Base-by-base conservation (phyloP, 2,329 filamentous ascomycete genomes). In the Mollisiaceae sp. region DNA sequence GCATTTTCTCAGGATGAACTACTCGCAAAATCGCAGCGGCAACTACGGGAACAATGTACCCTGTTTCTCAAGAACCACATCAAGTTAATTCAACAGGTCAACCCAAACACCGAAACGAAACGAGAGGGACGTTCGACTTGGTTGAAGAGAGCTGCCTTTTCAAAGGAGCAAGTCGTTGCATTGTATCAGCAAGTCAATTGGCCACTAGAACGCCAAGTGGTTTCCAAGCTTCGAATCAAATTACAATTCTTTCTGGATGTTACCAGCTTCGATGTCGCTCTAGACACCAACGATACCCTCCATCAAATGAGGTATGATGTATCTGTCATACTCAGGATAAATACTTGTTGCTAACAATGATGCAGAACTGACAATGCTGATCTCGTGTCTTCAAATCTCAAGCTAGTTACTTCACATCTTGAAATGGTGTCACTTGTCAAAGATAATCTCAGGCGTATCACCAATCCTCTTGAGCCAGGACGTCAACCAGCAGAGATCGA, bases 61-160 rank as follows among this genome's bases (percentile, higher is more conserved):
- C 36, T 63, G 6, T 73, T 73, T 55, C 65, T 73, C 47, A 67
- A 68, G 47, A 65, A 62, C 27, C 70, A 73, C 38, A 68, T 71
- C 43, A 38, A 5, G 5, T 54, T 71, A 8, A 70, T 73, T 35
- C 71, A 70, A 50, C 38, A 63, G 12, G 64, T 39, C 22, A 73
- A 73, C 63, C 70, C 71, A 12, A 56, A 61, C 15, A 69, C 70
- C 6, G 59, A 60, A 47, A 54, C 65, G 8, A 57, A 36, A n/a
- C 58, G 63, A 35, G 38, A 59, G 5, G 54, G 64, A 8, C 64
- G 66, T n/a, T 67, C 67, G 20, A 68, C 67, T 20, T 72, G 71
- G 69, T 24, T 72, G 43, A 47, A 63, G 52, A 61, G 38, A 6
- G 64, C 41, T 1, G 4, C 27, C 9, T 72, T 72, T 32, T 63